Evolutionary conservation across 1,139 yeast species (phyloP).

Genomic region (Lodderomyces elongisporus): DNA sequence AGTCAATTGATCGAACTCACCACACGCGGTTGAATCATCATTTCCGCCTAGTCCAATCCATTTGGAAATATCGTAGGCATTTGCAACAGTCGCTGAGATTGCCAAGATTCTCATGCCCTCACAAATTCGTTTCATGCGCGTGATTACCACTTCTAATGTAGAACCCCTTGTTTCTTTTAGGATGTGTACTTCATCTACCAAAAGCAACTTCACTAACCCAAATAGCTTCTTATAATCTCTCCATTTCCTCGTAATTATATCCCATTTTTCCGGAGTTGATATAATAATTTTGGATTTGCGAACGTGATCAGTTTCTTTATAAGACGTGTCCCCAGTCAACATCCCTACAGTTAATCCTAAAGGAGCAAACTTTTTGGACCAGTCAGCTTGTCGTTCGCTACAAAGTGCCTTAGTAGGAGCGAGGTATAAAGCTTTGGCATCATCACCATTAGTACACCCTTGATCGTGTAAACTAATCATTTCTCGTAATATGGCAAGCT

Average conservation of each 20-base stretch:
- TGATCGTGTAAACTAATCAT: slow-evolving; percentile 7
- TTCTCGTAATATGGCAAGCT: slow-evolving; percentile 41
- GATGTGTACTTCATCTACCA: slow-evolving; percentile 50
- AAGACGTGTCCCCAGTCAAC: slow-evolving; percentile 46
- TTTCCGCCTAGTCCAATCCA: slow-evolving; percentile 30
- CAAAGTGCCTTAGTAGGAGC: slow-evolving; percentile 56
- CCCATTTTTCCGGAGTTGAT: slow-evolving; percentile 60
- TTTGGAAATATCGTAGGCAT: slow-evolving; percentile 41
- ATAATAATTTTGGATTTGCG: slow-evolving; percentile 42
- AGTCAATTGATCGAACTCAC: too few relatives aligned
- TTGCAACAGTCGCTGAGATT: slow-evolving; percentile 52
- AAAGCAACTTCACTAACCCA: slow-evolving; percentile 31
- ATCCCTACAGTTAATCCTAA: slow-evolving; percentile 38
- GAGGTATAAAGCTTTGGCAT: slow-evolving; percentile 37
- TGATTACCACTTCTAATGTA: slow-evolving; percentile 46
- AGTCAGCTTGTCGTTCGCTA: slow-evolving; percentile 36
- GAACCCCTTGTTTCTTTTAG: slow-evolving; percentile 47
- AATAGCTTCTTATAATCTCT: slow-evolving; percentile 35
- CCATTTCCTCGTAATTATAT: slow-evolving; percentile 47
- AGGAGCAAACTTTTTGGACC: slow-evolving; percentile 34
- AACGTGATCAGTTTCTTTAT: slow-evolving; percentile 35
- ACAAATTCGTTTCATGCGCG: slow-evolving; percentile 45
- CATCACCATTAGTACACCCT: slow-evolving; percentile 11
- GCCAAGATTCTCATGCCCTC: slow-evolving; percentile 41
- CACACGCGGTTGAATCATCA: slow-evolving; percentile 12